Percentiles rank a stretch among this genome's conserved stretches.
These are phyloP conservation scores for Falciphora oryzae DNA, from an alignment of 2,329 filamentous ascomycete genomes.

Conservation along the genomic window DNA sequence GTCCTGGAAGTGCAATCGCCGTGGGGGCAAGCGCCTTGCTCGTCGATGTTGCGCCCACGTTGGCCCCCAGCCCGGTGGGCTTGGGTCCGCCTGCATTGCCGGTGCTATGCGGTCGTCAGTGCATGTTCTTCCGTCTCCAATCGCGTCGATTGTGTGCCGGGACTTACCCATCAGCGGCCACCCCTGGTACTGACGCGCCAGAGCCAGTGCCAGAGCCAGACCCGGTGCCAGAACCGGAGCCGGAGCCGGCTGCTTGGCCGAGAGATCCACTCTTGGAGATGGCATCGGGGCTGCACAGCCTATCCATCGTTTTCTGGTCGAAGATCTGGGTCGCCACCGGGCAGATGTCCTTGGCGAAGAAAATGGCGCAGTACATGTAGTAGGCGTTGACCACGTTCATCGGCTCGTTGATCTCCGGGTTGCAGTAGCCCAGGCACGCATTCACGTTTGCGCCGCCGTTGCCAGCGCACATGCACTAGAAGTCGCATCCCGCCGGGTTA, in stretches of 20 bases:
- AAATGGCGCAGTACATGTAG: conserved; percentile 9
- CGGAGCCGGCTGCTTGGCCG: background rate
- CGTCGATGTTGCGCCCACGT: background rate
- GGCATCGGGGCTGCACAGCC: conserved; percentile 5
- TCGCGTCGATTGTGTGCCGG: too few relatives aligned
- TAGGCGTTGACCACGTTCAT: conserved; percentile 1
- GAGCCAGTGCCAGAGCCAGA: background rate
- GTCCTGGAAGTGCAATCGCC: background rate
- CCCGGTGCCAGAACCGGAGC: background rate
- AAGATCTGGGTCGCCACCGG: background rate
- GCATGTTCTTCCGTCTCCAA: background rate
- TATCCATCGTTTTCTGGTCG: background rate
- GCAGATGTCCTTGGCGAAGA: conserved; percentile 7
- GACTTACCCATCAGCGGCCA: conserved; percentile 3
- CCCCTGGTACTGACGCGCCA: background rate
- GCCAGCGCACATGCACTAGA: conserved; percentile 6
- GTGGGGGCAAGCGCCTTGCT: conserved; percentile 6
- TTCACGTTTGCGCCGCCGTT: background rate
- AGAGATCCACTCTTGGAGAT: background rate
- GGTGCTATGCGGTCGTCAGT: background rate
- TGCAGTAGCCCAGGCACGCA: conserved; percentile 6
- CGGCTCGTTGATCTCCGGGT: background rate
- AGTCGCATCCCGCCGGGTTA: background rate
- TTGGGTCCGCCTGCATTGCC: background rate
- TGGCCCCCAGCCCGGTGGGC: background rate